These are phyloP conservation scores for Mycena citricolor DNA, from an alignment of 1,284 basidiomycete species.

Conservation along the genomic window DNA sequence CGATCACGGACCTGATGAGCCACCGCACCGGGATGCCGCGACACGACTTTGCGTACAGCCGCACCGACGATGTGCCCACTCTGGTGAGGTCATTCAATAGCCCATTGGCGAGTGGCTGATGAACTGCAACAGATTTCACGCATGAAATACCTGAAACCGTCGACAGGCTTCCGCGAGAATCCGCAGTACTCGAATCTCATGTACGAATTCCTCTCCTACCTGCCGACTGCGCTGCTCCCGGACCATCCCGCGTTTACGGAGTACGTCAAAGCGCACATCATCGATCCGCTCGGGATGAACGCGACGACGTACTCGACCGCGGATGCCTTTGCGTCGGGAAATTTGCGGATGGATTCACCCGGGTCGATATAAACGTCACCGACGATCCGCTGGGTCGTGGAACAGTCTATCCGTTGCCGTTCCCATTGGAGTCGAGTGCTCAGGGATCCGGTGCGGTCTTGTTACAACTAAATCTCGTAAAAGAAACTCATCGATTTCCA, in stretches of 20 bases:
- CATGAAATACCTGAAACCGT: slow-evolving; percentile 37
- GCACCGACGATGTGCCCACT: not conserved
- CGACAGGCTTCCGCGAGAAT: slow-evolving; percentile 39
- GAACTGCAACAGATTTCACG: slow-evolving; percentile 31
- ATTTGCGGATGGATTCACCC: slow-evolving; percentile 22
- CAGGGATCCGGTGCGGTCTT: slow-evolving; percentile 21
- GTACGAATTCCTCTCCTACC: slow-evolving; percentile 18
- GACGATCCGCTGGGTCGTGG: slow-evolving; percentile 11
- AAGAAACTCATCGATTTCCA: not conserved
- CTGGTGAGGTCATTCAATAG: slow-evolving; percentile 1
- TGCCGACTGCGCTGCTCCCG: slow-evolving; percentile 15
- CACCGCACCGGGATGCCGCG: slow-evolving; percentile 25
- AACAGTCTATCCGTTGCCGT: slow-evolving; percentile 18
- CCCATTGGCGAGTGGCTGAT: not conserved
- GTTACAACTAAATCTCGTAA: not conserved
- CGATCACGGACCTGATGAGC: slow-evolving; percentile 25
- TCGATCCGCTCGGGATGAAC: slow-evolving; percentile 25
- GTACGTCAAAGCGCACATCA: slow-evolving; percentile 27
- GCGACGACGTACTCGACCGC: slow-evolving; percentile 25
- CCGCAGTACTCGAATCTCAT: slow-evolving; percentile 42
- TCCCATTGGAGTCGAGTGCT: slow-evolving; percentile 13
- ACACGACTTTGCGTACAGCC: slow-evolving; percentile 22
- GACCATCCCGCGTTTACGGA: slow-evolving; percentile 21
- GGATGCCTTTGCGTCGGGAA: slow-evolving; percentile 19
- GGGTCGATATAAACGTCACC: slow-evolving; percentile 19